These are phyloP conservation scores for Penicillium maclennaniae DNA, from an alignment of 495 filamentous ascomycete genomes.

Conservation along the genomic window DNA sequence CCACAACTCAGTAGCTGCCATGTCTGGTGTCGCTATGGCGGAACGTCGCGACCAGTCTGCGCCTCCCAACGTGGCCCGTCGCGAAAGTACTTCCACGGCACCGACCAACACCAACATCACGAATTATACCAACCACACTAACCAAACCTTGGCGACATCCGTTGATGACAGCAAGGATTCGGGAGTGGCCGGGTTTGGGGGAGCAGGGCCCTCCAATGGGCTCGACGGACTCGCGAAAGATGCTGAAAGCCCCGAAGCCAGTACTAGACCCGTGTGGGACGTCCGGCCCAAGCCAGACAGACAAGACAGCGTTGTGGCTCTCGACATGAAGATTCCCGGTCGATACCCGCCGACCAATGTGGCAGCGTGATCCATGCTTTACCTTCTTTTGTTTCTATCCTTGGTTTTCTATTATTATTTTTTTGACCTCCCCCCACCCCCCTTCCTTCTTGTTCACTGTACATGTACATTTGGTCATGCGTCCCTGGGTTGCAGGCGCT, in stretches of 20 bases:
- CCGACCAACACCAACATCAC: constrained; percentile 38
- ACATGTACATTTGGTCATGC: constrained; percentile 4
- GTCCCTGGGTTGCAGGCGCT: constrained; percentile 16
- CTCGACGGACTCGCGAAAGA: constrained; percentile 6
- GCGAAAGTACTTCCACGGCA: constrained; percentile 38
- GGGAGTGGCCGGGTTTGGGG: neutral
- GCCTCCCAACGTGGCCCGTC: constrained; percentile 26
- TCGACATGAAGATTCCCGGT: constrained; percentile 40
- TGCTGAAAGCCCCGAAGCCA: neutral
- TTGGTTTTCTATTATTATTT: constrained; percentile 3
- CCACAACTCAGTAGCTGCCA: constrained; percentile 17
- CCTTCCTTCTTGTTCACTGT: too few relatives aligned
- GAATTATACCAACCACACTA: constrained; percentile 36
- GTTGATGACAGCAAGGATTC: constrained; percentile 27
- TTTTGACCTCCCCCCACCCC: too few relatives aligned
- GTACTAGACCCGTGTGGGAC: constrained; percentile 6
- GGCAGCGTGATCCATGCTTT: constrained; percentile 22
- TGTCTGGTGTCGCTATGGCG: constrained; percentile 21
- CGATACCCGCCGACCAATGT: constrained; percentile 35
- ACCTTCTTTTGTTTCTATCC: neutral
- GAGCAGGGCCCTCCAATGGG: neutral
- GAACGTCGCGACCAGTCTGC: constrained; percentile 28
- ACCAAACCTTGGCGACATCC: constrained; percentile 36
- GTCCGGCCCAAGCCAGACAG: constrained; percentile 26
- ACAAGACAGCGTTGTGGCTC: constrained; percentile 29